Evolutionary conservation across 208 protist genomes (phyloP).

Genomic region (Jaenimonas drosophilae): DNA sequence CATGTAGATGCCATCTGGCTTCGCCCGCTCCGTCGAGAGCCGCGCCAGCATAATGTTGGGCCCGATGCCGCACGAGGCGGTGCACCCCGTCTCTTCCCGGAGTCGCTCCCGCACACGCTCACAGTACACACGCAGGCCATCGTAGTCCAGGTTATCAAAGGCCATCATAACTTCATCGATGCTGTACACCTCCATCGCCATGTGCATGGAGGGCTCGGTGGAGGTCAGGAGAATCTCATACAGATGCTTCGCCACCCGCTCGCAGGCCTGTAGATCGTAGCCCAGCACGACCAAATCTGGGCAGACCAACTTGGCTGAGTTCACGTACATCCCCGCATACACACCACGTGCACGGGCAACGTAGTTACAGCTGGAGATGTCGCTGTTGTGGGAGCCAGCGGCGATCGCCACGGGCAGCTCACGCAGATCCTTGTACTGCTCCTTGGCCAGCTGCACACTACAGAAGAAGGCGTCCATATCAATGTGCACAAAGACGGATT

Average conservation of each 20-base stretch:
- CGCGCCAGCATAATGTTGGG: constrained; percentile 81
- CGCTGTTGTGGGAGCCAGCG: constrained; percentile 70
- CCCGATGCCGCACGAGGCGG: constrained; percentile 76
- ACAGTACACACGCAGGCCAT: constrained; percentile 31
- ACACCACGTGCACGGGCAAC: constrained; percentile 78
- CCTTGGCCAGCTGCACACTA: constrained; percentile 79
- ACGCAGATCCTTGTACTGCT: constrained; percentile 62
- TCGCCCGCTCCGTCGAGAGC: constrained; percentile 53
- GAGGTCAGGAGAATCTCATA: constrained; percentile 72
- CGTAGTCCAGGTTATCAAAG: constrained; percentile 51
- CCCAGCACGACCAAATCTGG: constrained; percentile 77
- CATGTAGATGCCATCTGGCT: constrained; percentile 58
- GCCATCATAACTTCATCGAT: constrained; percentile 87
- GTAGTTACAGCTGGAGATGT: constrained; percentile 93
- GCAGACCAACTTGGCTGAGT: constrained; percentile 69
- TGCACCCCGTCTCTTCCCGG: constrained; percentile 40
- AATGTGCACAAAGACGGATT: constrained; percentile 73
- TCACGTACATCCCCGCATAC: constrained; percentile 88
- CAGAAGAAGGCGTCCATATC: constrained; percentile 96
- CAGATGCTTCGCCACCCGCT: constrained; percentile 39
- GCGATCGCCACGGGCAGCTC: constrained; percentile 82
- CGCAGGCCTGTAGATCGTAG: constrained; percentile 85
- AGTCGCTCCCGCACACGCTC: constrained; percentile 45
- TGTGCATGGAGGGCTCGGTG: constrained; percentile 30
- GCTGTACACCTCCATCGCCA: constrained; percentile 81